phyloP scores from a whole-genome alignment of 129 eudicot genomes.

The Flaveria sonorensis region DNA sequence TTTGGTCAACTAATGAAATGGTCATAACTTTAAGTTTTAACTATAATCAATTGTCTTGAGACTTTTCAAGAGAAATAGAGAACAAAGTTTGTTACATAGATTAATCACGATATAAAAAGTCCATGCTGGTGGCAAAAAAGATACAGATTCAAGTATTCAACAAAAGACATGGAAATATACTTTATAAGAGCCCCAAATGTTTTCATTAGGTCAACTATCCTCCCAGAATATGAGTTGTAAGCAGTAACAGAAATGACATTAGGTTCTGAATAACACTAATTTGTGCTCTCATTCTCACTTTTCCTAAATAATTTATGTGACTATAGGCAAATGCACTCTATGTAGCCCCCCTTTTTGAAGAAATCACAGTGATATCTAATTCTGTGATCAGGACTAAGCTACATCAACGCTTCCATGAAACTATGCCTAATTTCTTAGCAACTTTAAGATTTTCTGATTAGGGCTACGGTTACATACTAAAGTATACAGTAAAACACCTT shows the following conservation, averaged over 20 bases:
- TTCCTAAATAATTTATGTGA: no score
- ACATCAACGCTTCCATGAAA: no score
- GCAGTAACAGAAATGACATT: slow-evolving; percentile 3
- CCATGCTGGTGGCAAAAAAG: neutral
- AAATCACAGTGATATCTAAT: no score
- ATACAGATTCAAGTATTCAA: slow-evolving; percentile 9
- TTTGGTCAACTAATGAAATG: neutral
- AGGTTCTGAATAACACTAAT: neutral
- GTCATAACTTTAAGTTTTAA: neutral
- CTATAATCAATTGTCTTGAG: neutral
- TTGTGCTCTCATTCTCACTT: neutral
- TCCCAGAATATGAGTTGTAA: neutral
- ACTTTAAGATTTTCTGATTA: no score
- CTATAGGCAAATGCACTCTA: no score
- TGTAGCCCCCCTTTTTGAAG: no score
- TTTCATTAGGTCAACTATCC: neutral
- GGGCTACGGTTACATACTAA: no score
- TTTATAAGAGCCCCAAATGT: slow-evolving; percentile 10
- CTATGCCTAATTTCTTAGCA: no score
- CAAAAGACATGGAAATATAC: neutral
- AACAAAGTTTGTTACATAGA: neutral
- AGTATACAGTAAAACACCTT: neutral
- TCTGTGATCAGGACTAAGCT: no score
- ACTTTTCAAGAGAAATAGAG: neutral
- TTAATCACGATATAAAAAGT: neutral